These are phyloP conservation scores for Xylaria telfairii DNA, from an alignment of 495 filamentous ascomycete genomes.

Conservation along the genomic window DNA sequence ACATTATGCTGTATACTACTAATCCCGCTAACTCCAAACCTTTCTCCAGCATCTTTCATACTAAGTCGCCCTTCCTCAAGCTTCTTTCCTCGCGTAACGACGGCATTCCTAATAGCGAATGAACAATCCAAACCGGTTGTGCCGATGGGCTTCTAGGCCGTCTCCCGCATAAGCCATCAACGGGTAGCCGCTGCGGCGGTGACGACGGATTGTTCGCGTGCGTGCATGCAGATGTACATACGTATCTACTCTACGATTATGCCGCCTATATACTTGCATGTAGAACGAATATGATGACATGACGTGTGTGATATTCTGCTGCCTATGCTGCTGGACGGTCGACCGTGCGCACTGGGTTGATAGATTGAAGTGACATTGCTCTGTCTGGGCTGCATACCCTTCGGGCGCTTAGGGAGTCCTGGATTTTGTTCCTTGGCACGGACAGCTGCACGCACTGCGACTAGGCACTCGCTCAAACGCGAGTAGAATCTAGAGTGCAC, in stretches of 20 bases:
- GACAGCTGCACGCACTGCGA: constrained; percentile 14
- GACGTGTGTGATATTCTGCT: neutral
- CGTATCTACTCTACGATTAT: constrained; percentile 7
- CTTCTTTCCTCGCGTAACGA: neutral
- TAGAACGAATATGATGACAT: constrained; percentile 16
- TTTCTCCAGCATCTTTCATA: constrained; percentile 11
- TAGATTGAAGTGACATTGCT: neutral
- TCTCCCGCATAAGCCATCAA: neutral
- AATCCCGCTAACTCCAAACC: neutral
- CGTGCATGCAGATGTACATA: constrained; percentile 13
- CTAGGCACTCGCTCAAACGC: constrained; percentile 12
- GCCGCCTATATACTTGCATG: constrained; percentile 20
- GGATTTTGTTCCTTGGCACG: constrained; percentile 17
- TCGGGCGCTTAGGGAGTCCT: constrained; percentile 10
- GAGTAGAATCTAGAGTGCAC: constrained; percentile 1
- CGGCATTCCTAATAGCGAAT: constrained; percentile 3
- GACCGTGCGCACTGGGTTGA: constrained; percentile 16
- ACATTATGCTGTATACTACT: neutral
- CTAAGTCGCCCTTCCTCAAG: neutral
- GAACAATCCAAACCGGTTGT: neutral
- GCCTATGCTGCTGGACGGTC: neutral
- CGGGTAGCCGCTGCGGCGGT: constrained; percentile 14
- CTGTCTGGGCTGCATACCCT: constrained; percentile 13
- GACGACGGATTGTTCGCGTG: constrained; percentile 19
- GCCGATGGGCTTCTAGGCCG: constrained; percentile 14